Evolutionary conservation across 2,329 filamentous ascomycete genomes (phyloP).

Genomic region (Monosporascus sp.): DNA sequence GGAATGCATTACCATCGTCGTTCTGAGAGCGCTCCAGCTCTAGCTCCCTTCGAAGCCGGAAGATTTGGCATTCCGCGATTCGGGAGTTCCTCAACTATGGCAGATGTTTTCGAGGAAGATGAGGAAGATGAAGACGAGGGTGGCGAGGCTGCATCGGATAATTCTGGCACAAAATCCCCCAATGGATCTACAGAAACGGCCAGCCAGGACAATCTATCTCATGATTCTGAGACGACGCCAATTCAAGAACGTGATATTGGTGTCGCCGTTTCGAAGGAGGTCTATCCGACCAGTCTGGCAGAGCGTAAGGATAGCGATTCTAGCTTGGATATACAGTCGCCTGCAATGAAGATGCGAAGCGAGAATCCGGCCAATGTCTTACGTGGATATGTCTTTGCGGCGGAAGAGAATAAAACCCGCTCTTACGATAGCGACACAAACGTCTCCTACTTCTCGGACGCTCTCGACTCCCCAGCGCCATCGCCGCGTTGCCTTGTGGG

Average conservation of each 20-base stretch:
- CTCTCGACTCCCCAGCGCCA: slow-evolving; percentile 37
- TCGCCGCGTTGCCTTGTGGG: slow-evolving; percentile 39
- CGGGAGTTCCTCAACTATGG: slow-evolving; percentile 69
- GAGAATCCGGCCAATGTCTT: slow-evolving; percentile 46
- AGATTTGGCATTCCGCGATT: slow-evolving; percentile 56
- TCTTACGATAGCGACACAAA: slow-evolving; percentile 34
- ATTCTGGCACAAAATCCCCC: slow-evolving; percentile 19
- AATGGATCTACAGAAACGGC: slow-evolving; percentile 17
- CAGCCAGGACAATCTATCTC: slow-evolving; percentile 7
- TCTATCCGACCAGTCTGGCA: slow-evolving; percentile 16
- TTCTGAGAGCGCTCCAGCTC: slow-evolving; percentile 74
- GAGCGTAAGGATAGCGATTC: slow-evolving; percentile 43
- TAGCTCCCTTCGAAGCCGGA: slow-evolving; percentile 65
- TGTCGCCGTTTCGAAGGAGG: slow-evolving; percentile 8
- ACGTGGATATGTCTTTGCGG: slow-evolving; percentile 46
- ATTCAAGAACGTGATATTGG: slow-evolving; percentile 24
- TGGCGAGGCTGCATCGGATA: slow-evolving; percentile 20
- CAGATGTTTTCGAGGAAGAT: slow-evolving; percentile 81
- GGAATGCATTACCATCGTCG: slow-evolving; percentile 73
- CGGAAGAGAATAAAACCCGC: slow-evolving; percentile 36
- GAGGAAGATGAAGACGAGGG: slow-evolving; percentile 55
- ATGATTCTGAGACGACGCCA: slow-evolving; percentile 21
- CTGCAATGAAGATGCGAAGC: slow-evolving; percentile 37
- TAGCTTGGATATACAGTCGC: slow-evolving; percentile 34
- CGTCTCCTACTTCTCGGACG: slow-evolving; percentile 28